Evolutionary conservation across 805 yeast genomes (phyloP).

Genomic region (Candida alai): DNA sequence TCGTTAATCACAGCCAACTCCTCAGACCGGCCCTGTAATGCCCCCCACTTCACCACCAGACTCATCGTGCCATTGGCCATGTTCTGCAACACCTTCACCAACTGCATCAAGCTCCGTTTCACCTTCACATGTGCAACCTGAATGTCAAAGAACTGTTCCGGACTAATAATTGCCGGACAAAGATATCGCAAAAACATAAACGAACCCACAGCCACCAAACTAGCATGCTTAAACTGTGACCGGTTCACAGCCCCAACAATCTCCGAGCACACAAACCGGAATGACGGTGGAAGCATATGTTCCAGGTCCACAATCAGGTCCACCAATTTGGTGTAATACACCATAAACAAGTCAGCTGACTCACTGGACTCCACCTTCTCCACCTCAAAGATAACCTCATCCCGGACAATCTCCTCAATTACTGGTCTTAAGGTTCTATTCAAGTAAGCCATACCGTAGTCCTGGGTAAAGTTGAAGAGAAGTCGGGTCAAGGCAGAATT

Average conservation of each 20-base stretch:
- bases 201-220: constrained; percentile 72
- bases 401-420: constrained; percentile 46
- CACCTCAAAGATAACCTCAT: constrained; percentile 58
- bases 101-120: constrained; percentile 67
- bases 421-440: constrained; percentile 51
- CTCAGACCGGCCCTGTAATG: constrained; percentile 38
- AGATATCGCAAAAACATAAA: constrained; percentile 79
- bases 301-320: constrained; percentile 56
- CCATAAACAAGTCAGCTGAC: constrained; percentile 45
- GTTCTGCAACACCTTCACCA: constrained; percentile 81
- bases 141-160: constrained; percentile 53
- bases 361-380: constrained; percentile 44
- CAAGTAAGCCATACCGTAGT: constrained; percentile 62
- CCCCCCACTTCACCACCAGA: constrained; percentile 57
- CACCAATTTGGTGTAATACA: constrained; percentile 53
- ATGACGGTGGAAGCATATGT: constrained; percentile 61
- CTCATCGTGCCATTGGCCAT: constrained; percentile 79
- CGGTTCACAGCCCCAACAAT: constrained; percentile 53
- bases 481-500: constrained; percentile 81
- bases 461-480: constrained; percentile 64
- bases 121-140: constrained; percentile 26
- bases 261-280: constrained; percentile 66
- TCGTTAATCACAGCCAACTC: constrained; percentile 31
- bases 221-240: constrained; percentile 63
- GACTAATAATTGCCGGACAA: constrained; percentile 89